Base-by-base conservation (phyloP, 805 yeast species). In the Zygosaccharomyces lentus region DNA sequence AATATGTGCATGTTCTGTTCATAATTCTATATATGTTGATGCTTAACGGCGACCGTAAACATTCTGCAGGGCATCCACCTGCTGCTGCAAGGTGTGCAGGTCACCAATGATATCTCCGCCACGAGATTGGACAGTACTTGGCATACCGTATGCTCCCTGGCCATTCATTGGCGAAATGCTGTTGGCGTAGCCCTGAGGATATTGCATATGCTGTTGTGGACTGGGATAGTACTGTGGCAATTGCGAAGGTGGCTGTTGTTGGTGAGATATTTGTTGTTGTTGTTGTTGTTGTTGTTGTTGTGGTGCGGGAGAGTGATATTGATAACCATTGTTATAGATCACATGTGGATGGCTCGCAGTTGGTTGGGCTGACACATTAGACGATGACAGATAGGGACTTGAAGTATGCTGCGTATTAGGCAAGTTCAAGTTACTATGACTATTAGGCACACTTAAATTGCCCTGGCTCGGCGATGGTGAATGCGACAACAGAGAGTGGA, bases 61-160 rank as follows among this genome's bases (percentile, higher is more conserved):
- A 30, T 55, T 59, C 32, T 67, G 66, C 30, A 83, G 67, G 43
- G 74, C 72, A 54, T 84, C 84, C 17, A 84, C 87, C 61, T 84
- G 89, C 30, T 74, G 82, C 55, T 83, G 87, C 39, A 84, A 69
- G 7, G 83, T 83, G 56, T 75, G 76, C 47, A 84, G 68, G 57
- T 83, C 84, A 38, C 82, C 81, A 53, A 84, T 63, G 17, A 83
- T 77, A 49, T 82, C 78, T 3, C 75, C 57, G 42, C 67, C 52
- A 31, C 57, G 50, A 24, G 52, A 47, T 5, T 53, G 40, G 6
- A 36, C 38, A 15, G 34, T 13, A 8, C 24, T 4, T 8, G 49
- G 46, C 50, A 50, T 46, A 6, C 43, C 16, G 19, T 36, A 44
- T n/a, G 43, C 34, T 9, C 32, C 31, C 3, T 55, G 63, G 2